phyloP scores from a whole-genome alignment of 208 protist species.

The Trypanosoma cruzi region DNA sequence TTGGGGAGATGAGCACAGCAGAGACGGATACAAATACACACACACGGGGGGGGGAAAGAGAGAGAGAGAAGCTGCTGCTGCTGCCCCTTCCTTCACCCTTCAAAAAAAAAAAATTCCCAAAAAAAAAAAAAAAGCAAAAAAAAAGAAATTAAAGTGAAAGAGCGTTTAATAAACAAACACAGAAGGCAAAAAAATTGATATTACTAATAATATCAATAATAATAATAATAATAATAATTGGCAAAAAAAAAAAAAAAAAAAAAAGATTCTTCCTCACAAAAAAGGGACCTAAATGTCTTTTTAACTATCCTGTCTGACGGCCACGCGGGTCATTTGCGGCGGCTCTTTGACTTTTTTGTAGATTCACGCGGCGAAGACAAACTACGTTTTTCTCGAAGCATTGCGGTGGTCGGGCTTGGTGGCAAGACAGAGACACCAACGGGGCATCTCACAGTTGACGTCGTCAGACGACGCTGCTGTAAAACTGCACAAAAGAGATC shows the following conservation, averaged over 20 bases:
- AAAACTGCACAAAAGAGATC: slow-evolving; percentile 74
- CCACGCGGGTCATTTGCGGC: background rate
- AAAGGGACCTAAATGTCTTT: background rate
- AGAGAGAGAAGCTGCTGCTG: background rate
- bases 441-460: slow-evolving; percentile 34
- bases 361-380: background rate
- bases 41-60: background rate
- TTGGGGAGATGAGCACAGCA: background rate
- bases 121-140: slow-evolving; percentile 1
- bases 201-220: background rate
- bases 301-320: background rate
- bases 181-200: background rate
- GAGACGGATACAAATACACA: background rate
- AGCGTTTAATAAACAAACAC: background rate
- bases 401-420: background rate
- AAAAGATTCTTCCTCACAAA: background rate
- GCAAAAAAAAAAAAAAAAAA: slow-evolving; percentile 3
- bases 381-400: background rate
- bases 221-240: background rate
- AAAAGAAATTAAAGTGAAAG: background rate
- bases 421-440: background rate
- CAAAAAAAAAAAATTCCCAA: background rate
- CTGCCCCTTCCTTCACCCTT: background rate
- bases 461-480: slow-evolving; percentile 40
- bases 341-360: background rate